These are phyloP conservation scores for Fraxinus angustifolia DNA, from an alignment of 305 asterid species.

Conservation along the genomic window DNA sequence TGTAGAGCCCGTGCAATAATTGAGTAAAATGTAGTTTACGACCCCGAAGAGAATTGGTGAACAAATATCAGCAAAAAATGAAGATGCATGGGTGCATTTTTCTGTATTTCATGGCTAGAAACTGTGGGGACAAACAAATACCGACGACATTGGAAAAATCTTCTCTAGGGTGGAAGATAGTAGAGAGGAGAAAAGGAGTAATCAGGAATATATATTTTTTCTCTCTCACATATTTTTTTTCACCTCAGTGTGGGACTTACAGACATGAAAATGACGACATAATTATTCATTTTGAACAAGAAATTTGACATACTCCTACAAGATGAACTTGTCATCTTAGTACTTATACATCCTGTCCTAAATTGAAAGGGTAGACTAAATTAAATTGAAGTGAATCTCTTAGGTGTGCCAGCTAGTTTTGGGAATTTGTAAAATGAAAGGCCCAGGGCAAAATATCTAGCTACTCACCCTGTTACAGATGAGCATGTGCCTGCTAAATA, in stretches of 20 bases:
- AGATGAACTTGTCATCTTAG: not conserved
- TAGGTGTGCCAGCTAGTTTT: not conserved
- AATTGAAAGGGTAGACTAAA: not conserved
- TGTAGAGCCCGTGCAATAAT: not conserved
- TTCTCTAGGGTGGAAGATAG: not conserved
- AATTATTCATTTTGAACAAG: not conserved
- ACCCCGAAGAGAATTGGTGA: not conserved
- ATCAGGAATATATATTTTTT: not conserved
- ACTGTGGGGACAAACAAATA: not conserved
- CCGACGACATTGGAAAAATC: not conserved
- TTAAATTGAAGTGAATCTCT: not conserved
- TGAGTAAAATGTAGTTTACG: not conserved
- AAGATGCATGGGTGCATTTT: not conserved
- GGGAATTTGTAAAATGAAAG: slow-evolving; percentile 1
- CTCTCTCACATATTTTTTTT: not conserved
- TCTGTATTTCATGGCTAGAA: not conserved
- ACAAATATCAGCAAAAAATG: not conserved
- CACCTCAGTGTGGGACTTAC: not conserved
- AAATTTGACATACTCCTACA: not conserved
- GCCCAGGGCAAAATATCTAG: not conserved
- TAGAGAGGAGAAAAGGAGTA: not conserved
- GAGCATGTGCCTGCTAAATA: not conserved
- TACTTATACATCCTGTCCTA: not conserved
- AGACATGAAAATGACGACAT: not conserved
- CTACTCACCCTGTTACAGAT: not conserved